phyloP scores from a whole-genome alignment of 768 basidiomycete species.

The Dacryopinax spathularia region DNA sequence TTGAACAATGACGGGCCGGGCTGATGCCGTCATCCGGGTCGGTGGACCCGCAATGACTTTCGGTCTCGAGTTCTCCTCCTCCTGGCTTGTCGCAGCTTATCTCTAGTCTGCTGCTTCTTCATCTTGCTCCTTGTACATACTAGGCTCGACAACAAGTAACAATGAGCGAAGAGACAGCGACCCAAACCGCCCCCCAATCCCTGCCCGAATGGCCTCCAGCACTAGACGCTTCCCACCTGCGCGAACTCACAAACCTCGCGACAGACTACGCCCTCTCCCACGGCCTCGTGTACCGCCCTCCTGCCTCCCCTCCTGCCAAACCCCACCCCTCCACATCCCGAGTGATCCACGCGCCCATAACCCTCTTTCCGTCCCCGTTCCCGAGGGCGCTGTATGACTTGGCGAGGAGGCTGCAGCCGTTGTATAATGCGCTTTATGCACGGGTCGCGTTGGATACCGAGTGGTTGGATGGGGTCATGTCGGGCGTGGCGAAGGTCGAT shows the following conservation, averaged over 20 bases:
- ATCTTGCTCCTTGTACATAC: no score
- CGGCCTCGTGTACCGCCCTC: conserved; percentile 70
- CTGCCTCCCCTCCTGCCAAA: conserved; percentile 30
- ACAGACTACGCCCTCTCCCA: conserved; percentile 75
- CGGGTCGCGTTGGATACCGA: conserved; percentile 61
- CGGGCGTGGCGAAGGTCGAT: conserved; percentile 70
- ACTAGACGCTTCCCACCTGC: conserved; percentile 43
- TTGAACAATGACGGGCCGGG: no score
- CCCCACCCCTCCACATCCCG: conserved; percentile 34
- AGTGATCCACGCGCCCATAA: conserved; percentile 78
- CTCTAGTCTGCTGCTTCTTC: no score
- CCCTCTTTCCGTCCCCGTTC: conserved; percentile 77
- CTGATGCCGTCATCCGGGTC: no score
- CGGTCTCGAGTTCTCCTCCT: no score
- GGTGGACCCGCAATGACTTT: no score
- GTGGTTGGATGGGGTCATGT: conserved; percentile 78
- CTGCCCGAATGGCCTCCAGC: conserved; percentile 53
- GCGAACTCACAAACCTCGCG: conserved; percentile 46
- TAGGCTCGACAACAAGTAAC: neutral
- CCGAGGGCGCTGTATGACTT: conserved; percentile 55
- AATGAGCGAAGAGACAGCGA: conserved; percentile 1
- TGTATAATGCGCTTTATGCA: conserved; percentile 78
- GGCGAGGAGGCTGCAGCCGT: conserved; percentile 51
- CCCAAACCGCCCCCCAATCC: neutral
- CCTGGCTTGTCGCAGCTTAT: no score